phyloP scores from a whole-genome alignment of 1,284 basidiomycete genomes.

The Inonotus obliquus region DNA sequence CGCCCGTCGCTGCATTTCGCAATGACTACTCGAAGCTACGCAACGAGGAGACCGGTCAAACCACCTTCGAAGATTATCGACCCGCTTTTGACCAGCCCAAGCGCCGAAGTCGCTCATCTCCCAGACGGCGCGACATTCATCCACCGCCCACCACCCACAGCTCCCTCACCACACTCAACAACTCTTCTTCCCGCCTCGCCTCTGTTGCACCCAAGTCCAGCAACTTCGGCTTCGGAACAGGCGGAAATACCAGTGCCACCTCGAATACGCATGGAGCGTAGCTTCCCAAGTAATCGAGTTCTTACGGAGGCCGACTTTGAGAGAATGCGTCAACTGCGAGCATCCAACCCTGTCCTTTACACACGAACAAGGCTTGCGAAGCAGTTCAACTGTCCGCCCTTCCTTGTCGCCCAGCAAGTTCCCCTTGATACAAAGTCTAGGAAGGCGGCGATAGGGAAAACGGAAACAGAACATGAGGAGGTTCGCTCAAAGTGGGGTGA shows the following conservation, averaged over 20 bases:
- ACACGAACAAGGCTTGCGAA: conserved; percentile 32
- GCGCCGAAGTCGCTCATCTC: conserved; percentile 51
- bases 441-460: conserved; percentile 25
- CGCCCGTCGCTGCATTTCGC: not conserved
- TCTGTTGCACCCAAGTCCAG: conserved; percentile 38
- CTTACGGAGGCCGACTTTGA: conserved; percentile 50
- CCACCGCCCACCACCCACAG: conserved; percentile 70
- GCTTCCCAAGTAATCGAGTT: conserved; percentile 30
- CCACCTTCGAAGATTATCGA: conserved; percentile 63
- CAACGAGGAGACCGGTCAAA: conserved; percentile 42
- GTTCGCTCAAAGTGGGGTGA: conserved; percentile 33
- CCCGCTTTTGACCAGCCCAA: conserved; percentile 55
- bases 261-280: conserved; percentile 33
- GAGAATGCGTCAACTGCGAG: conserved; percentile 52
- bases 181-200: conserved; percentile 65
- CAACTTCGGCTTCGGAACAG: conserved; percentile 26
- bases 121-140: conserved; percentile 64
- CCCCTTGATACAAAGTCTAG: conserved; percentile 26
- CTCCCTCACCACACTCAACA: conserved; percentile 63
- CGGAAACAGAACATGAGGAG: conserved; percentile 29
- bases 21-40: conserved; percentile 29
- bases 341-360: conserved; percentile 29
- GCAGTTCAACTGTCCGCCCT: conserved; percentile 33
- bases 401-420: conserved; percentile 33
- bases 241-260: conserved; percentile 33